These are phyloP conservation scores for Laguncularia racemosa DNA, from an alignment of 345 rosid species.

Conservation along the genomic window DNA sequence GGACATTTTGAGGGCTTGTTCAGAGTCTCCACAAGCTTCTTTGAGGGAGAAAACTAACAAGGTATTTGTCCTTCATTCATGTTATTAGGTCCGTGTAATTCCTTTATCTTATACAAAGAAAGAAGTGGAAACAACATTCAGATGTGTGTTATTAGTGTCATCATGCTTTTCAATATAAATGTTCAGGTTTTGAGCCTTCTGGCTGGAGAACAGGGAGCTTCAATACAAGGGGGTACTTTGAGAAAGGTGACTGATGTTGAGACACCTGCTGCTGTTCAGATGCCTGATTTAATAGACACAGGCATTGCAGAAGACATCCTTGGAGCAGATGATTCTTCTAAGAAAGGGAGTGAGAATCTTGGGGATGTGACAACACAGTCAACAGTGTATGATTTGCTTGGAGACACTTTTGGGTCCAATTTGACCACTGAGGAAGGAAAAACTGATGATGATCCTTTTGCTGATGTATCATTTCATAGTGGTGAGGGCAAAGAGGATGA, in stretches of 20 bases:
- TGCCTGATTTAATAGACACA: conserved; percentile 82
- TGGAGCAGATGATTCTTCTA: conserved; percentile 34
- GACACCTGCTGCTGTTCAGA: conserved; percentile 27
- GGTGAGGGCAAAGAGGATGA: conserved; percentile 44
- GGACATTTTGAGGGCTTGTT: conserved; percentile 56
- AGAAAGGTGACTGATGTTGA: conserved; percentile 36
- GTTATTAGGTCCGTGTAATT: neutral
- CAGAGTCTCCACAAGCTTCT: conserved; percentile 86
- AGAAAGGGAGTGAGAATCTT: conserved; percentile 26
- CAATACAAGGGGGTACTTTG: conserved; percentile 24
- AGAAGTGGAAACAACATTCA: no score
- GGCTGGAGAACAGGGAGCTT: conserved; percentile 42
- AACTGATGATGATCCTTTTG: conserved; percentile 72
- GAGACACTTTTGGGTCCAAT: conserved; percentile 39
- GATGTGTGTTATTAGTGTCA: neutral
- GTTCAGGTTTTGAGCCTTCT: conserved; percentile 76
- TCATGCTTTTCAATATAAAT: neutral
- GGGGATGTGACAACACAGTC: conserved; percentile 23
- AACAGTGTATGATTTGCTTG: conserved; percentile 69
- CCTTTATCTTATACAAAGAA: no score
- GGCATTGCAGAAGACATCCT: conserved; percentile 40
- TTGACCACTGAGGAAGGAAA: conserved; percentile 28
- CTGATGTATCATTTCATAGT: conserved; percentile 73
- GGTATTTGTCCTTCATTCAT: conserved; percentile 25
- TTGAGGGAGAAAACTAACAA: conserved; percentile 81